Evolutionary conservation across 2,329 filamentous ascomycete species (phyloP).

Genomic region (Helotiales sp.): DNA sequence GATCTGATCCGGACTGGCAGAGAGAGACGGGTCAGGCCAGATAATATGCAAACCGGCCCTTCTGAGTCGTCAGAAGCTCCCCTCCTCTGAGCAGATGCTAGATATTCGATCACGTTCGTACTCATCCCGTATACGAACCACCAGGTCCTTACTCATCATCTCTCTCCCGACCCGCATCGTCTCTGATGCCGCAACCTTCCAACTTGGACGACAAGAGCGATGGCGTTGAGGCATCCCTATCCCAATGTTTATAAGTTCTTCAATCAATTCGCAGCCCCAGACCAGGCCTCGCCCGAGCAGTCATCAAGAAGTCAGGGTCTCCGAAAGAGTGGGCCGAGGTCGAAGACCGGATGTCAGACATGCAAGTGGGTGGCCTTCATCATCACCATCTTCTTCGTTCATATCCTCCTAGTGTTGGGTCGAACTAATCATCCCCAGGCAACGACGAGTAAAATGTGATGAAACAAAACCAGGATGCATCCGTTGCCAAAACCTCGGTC

Average conservation of each 20-base stretch:
- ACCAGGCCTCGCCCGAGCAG: slow-evolving; percentile 33
- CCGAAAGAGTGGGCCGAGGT: slow-evolving; percentile 35
- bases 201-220: slow-evolving; percentile 27
- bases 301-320: slow-evolving; percentile 35
- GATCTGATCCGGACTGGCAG: slow-evolving; percentile 14
- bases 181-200: slow-evolving; percentile 5
- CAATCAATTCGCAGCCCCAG: slow-evolving; percentile 35
- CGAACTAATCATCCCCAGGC: slow-evolving; percentile 26
- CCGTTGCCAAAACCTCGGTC: slow-evolving; percentile 35
- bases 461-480: slow-evolving; percentile 36
- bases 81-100: background rate
- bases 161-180: background rate
- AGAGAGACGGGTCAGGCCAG: slow-evolving; percentile 5
- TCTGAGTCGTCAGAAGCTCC: slow-evolving; percentile 1
- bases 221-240: slow-evolving; percentile 35
- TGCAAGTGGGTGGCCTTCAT: slow-evolving; percentile 32
- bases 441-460: slow-evolving; percentile 37
- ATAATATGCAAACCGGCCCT: slow-evolving; percentile 7
- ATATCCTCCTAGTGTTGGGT: background rate
- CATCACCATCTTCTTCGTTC: no score
- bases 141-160: background rate
- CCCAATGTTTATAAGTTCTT: slow-evolving; percentile 37
- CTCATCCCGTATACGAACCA: background rate
- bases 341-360: slow-evolving; percentile 36
- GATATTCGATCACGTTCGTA: background rate